Percentiles rank a stretch among this genome's conserved stretches.
Evolutionary conservation across 805 yeast species (phyloP).

Genomic region (Pichia rugopelliculosa): DNA sequence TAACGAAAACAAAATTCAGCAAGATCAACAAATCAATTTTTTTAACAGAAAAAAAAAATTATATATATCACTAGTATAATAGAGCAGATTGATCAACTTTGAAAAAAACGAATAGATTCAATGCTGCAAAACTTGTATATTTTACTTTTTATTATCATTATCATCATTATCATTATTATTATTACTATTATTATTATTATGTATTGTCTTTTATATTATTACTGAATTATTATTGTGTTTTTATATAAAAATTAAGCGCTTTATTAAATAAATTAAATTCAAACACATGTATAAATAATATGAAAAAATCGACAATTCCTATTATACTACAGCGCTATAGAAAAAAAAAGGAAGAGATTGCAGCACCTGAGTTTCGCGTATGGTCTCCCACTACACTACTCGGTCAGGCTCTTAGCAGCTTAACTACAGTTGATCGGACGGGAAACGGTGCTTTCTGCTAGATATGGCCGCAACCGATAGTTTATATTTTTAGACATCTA

Average conservation of each 20-base stretch:
- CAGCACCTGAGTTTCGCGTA: slow-evolving; percentile 34
- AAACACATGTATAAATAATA: no score
- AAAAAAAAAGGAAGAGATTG: no score
- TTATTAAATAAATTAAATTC: no score
- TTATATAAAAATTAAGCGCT: background rate
- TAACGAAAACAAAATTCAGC: no score
- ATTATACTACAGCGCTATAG: no score
- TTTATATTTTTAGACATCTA: no score
- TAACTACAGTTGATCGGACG: no score
- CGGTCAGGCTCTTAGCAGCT: slow-evolving; percentile 52
- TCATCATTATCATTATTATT: background rate
- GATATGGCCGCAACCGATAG: slow-evolving; percentile 49
- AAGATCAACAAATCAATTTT: no score
- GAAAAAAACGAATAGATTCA: background rate
- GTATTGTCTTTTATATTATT: no score
- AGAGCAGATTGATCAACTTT: background rate
- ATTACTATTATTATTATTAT: background rate
- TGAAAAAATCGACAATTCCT: no score
- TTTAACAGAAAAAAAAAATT: no score
- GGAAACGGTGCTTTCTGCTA: slow-evolving; percentile 54
- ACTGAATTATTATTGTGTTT: background rate
- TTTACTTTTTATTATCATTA: background rate
- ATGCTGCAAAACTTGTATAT: slow-evolving; percentile 5
- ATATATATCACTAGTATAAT: background rate
- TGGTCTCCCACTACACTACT: slow-evolving; percentile 37